These are phyloP conservation scores for Trametes cingulata DNA, from an alignment of 768 basidiomycete genomes.

Conservation along the genomic window DNA sequence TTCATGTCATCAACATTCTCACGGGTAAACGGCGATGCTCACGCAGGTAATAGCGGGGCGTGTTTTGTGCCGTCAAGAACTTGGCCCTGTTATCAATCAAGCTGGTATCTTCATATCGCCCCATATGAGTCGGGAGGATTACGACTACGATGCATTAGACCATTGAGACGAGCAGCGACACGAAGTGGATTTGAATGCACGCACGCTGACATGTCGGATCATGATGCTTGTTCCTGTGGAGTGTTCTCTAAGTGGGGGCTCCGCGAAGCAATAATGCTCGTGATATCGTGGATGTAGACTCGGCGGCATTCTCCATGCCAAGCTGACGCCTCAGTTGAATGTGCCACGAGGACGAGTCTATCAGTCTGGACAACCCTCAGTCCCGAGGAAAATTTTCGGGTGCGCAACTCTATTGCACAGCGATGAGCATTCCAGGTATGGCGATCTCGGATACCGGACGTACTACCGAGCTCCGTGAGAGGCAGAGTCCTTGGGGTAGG, in stretches of 20 bases:
- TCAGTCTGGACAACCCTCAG: too few species aligned
- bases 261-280: neutral
- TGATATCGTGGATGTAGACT: neutral
- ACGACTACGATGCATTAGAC: too few species aligned
- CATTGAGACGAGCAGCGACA: too few species aligned
- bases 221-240: neutral
- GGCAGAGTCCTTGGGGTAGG: neutral
- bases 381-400: neutral
- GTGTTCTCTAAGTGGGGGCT: neutral
- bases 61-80: neutral
- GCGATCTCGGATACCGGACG: neutral
- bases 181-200: neutral
- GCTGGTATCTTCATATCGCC: neutral
- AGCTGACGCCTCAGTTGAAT: neutral
- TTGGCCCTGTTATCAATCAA: neutral
- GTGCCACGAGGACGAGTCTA: neutral
- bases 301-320: neutral
- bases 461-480: conserved; percentile 1
- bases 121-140: too few species aligned
- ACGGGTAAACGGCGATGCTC: neutral
- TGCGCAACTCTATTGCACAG: neutral
- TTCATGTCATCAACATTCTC: neutral
- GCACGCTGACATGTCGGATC: neutral
- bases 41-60: neutral
- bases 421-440: neutral